These are phyloP conservation scores for Karstenula rhodostoma DNA, from an alignment of 2,329 filamentous ascomycete species.

Conservation along the genomic window DNA sequence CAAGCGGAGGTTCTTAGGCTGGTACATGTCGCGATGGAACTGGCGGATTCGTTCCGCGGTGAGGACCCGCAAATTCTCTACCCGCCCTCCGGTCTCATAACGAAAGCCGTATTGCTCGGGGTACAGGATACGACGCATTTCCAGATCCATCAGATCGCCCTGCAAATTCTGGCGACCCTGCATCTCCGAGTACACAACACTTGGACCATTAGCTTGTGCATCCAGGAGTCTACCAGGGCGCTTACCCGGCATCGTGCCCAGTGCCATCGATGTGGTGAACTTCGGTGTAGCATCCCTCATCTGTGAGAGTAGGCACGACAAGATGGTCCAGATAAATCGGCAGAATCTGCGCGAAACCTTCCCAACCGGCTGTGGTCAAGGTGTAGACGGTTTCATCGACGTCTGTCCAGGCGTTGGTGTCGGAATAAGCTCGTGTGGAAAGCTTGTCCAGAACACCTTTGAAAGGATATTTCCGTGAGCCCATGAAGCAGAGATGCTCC, in stretches of 20 bases:
- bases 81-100: constrained; percentile 98
- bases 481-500: constrained; percentile 66
- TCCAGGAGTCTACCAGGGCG: not conserved
- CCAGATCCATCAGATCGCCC: constrained; percentile 85
- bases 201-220: constrained; percentile 26
- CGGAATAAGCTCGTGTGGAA: constrained; percentile 89
- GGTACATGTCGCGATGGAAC: constrained; percentile 97
- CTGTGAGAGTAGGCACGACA: constrained; percentile 87
- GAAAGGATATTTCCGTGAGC: constrained; percentile 91
- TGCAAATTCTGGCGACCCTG: constrained; percentile 90
- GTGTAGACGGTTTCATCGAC: constrained; percentile 97
- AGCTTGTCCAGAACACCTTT: constrained; percentile 96
- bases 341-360: constrained; percentile 91
- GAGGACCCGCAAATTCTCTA: constrained; percentile 85
- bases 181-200: constrained; percentile 99
- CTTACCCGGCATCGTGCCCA: constrained; percentile 82
- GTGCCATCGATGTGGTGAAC: constrained; percentile 94
- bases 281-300: constrained; percentile 92
- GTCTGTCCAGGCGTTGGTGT: constrained; percentile 96
- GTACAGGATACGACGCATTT: constrained; percentile 81
- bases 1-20: constrained; percentile 92
- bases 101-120: constrained; percentile 90
- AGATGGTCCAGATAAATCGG: constrained; percentile 96
- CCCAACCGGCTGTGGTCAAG: constrained; percentile 94
- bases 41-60: constrained; percentile 90